A percentile compares a stretch with the other conserved stretches of the same genome.
phyloP scores from a whole-genome alignment of 1,284 basidiomycete genomes.

The Ganoderma meredithae region DNA sequence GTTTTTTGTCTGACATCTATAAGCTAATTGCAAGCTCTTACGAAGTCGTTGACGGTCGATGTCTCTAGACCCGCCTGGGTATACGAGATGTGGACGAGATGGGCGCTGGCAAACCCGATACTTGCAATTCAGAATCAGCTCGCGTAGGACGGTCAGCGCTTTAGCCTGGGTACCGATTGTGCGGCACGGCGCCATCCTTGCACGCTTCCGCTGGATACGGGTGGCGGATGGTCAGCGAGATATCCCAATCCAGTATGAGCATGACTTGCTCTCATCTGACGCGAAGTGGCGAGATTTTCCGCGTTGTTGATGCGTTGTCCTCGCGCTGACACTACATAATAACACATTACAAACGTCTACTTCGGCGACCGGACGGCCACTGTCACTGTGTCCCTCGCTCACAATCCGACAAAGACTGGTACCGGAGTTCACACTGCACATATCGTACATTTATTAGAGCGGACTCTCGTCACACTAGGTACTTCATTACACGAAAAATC shows the following conservation, averaged over 20 bases:
- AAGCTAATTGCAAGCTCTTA: background rate
- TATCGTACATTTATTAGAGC: background rate
- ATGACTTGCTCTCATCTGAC: background rate
- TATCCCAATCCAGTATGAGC: background rate
- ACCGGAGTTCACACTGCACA: background rate
- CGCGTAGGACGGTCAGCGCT: background rate
- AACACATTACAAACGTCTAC: too few species aligned
- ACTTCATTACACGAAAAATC: conserved; percentile 15
- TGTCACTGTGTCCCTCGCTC: too few species aligned
- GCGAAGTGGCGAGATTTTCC: conserved; percentile 13
- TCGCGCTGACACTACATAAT: too few species aligned
- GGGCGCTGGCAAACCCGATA: background rate
- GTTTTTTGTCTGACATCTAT: background rate
- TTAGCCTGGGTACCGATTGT: background rate
- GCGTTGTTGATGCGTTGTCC: background rate
- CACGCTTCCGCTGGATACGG: background rate
- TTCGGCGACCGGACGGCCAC: background rate
- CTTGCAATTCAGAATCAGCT: too few species aligned
- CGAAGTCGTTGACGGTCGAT: background rate
- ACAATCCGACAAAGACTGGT: background rate
- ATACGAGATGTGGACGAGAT: background rate
- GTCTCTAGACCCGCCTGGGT: background rate
- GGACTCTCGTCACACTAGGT: background rate
- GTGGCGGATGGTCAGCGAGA: background rate
- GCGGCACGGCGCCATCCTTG: background rate